These are phyloP conservation scores for Zasmidium citrigriseum DNA, from an alignment of 2,329 filamentous ascomycete genomes.

Conservation along the genomic window DNA sequence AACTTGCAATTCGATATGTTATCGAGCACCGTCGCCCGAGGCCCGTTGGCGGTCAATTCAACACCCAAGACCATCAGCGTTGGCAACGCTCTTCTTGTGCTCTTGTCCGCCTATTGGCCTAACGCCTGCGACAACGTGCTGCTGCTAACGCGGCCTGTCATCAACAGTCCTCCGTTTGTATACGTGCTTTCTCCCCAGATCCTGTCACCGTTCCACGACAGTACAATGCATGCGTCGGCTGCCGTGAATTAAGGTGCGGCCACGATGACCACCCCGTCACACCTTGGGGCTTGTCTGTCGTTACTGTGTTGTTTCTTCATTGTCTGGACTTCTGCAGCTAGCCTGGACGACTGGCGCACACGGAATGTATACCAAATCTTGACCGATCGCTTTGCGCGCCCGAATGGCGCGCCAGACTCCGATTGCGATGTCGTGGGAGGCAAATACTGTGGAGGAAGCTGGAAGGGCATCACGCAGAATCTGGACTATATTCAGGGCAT, in stretches of 20 bases:
- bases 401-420: conserved; percentile 25
- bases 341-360: conserved; percentile 39
- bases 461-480: conserved; percentile 38
- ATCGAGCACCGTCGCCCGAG: background rate
- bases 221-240: conserved; percentile 2
- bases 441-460: conserved; percentile 42
- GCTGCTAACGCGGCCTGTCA: background rate
- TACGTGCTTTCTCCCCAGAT: conserved; percentile 1
- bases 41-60: background rate
- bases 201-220: background rate
- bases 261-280: conserved; percentile 6
- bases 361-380: conserved; percentile 43
- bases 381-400: conserved; percentile 40
- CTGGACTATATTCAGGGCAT: conserved; percentile 43
- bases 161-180: conserved; percentile 3
- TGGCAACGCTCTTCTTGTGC: background rate
- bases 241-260: background rate
- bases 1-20: background rate
- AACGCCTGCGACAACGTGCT: background rate
- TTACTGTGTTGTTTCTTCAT: background rate
- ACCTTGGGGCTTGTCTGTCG: background rate
- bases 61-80: background rate
- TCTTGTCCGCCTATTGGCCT: background rate
- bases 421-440: conserved; percentile 31
- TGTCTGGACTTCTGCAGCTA: conserved; percentile 26